Percentiles rank a stretch among this genome's conserved stretches.
Evolutionary conservation across 257 asterid genomes (phyloP).

Genomic region (Salvia rosmarinus): DNA sequence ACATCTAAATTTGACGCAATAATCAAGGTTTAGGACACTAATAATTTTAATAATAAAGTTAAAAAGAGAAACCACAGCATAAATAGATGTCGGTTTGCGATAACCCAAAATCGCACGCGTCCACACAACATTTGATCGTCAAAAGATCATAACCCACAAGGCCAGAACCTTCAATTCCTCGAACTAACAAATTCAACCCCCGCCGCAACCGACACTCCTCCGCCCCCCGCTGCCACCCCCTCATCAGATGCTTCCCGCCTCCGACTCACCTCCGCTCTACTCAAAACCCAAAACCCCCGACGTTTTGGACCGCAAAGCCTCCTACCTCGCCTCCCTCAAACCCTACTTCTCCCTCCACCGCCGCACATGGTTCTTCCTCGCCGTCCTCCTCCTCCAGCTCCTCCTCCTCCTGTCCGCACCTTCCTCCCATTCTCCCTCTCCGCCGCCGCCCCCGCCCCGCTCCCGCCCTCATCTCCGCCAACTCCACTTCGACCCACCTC

Average conservation of each 20-base stretch:
- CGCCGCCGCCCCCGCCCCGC: conserved; percentile 25
- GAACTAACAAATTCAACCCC: background rate
- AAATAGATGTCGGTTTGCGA: conserved; percentile 42
- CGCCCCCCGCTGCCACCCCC: conserved; percentile 16
- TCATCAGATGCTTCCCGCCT: conserved; percentile 43
- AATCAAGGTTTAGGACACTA: conserved; percentile 1
- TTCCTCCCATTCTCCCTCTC: conserved; percentile 42
- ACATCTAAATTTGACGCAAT: background rate
- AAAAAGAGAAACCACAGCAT: background rate
- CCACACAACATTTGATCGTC: conserved; percentile 30
- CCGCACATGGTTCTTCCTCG: conserved; percentile 56
- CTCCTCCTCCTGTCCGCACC: conserved; percentile 52
- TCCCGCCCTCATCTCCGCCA: conserved; percentile 1
- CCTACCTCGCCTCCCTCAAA: conserved; percentile 42
- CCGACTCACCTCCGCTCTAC: conserved; percentile 38
- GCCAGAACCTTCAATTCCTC: too few relatives aligned
- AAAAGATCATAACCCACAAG: too few relatives aligned
- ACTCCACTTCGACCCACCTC: background rate
- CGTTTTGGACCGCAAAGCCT: conserved; percentile 37
- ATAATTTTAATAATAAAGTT: background rate
- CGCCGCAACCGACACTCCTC: background rate
- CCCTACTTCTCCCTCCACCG: conserved; percentile 53
- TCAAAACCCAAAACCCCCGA: conserved; percentile 43
- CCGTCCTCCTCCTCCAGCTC: conserved; percentile 58
- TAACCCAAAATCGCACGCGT: conserved; percentile 36